Conservation (phyloP, 805 yeast genomes). For the Wickerhamiella slavikovae region DNA sequence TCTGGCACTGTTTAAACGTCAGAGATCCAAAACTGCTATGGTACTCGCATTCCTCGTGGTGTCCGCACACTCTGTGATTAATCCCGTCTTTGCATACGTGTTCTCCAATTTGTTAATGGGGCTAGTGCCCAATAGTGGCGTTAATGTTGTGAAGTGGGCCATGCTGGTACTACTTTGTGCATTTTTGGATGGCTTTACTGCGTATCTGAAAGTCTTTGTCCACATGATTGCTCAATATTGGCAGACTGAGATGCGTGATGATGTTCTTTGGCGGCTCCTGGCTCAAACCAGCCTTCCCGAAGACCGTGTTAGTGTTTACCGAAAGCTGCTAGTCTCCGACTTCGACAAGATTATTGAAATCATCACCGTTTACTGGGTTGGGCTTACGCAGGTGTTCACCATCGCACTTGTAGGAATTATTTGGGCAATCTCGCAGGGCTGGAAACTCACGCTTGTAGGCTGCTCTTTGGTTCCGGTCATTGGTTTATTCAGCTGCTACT, state of each 20-base stretch:
- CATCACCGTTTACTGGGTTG: constrained; percentile 39
- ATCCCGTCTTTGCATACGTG: constrained; percentile 62
- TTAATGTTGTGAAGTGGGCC: constrained; percentile 38
- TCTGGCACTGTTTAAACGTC: too few relatives aligned
- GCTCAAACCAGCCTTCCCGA: constrained; percentile 26
- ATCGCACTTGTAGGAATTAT: constrained; percentile 39
- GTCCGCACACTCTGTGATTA: constrained; percentile 36
- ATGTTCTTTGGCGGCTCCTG: constrained; percentile 28
- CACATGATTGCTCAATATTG: constrained; percentile 47
- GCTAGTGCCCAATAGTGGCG: constrained; percentile 26
- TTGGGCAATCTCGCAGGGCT: constrained; percentile 66
- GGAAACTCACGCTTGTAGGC: constrained; percentile 77
- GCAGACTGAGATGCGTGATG: constrained; percentile 32
- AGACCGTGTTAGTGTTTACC: constrained; percentile 21
- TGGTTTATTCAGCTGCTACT: constrained; percentile 27
- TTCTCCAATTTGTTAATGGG: constrained; percentile 50
- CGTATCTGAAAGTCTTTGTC: constrained; percentile 31
- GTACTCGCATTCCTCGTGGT: constrained; percentile 33
- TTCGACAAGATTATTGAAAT: constrained; percentile 53
- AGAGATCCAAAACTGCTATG: not conserved
- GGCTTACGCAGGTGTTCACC: constrained; percentile 30
- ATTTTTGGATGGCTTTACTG: constrained; percentile 32
- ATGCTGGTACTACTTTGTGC: constrained; percentile 42
- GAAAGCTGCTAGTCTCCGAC: constrained; percentile 61
- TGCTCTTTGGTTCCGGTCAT: constrained; percentile 54